These are phyloP conservation scores for Marasmius tenuissimus DNA, from an alignment of 1,284 basidiomycete species.

Conservation along the genomic window DNA sequence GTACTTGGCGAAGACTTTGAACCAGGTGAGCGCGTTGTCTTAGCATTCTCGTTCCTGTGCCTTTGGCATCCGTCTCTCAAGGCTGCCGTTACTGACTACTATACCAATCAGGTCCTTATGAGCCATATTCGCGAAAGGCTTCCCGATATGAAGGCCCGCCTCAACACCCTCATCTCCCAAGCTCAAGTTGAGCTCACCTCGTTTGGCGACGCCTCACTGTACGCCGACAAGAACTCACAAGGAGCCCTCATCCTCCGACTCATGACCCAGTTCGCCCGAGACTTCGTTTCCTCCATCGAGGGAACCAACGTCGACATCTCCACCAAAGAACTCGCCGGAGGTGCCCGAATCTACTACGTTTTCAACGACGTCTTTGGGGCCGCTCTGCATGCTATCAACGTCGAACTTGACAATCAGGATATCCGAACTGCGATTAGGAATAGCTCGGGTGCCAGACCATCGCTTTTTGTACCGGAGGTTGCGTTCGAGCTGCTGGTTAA, in stretches of 20 bases:
- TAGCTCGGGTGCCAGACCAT: conserved; percentile 95
- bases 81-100: not conserved
- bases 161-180: conserved; percentile 99
- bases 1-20: conserved; percentile 92
- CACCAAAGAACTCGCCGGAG: conserved; percentile 97
- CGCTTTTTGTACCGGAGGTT: conserved; percentile 95
- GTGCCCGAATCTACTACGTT: conserved; percentile 98
- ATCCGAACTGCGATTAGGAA: conserved; percentile 98
- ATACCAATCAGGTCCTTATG: conserved; percentile 75
- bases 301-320: conserved; percentile 97
- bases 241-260: conserved; percentile 88
- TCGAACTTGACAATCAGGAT: conserved; percentile 92
- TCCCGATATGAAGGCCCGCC: conserved; percentile 98
- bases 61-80: too few relatives aligned
- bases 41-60: not conserved
- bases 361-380: conserved; percentile 99
- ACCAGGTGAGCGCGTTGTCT: conserved; percentile 60
- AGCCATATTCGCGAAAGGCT: conserved; percentile 98
- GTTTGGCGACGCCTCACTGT: conserved; percentile 92
- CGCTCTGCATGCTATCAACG: conserved; percentile 88
- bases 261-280: conserved; percentile 98
- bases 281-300: conserved; percentile 97
- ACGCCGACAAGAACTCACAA: conserved; percentile 92
- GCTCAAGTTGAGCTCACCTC: conserved; percentile 97
- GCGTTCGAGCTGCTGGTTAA: conserved; percentile 98